These are phyloP conservation scores for Colletotrichum zoysiae DNA, from an alignment of 2,329 filamentous ascomycete genomes.

Conservation along the genomic window DNA sequence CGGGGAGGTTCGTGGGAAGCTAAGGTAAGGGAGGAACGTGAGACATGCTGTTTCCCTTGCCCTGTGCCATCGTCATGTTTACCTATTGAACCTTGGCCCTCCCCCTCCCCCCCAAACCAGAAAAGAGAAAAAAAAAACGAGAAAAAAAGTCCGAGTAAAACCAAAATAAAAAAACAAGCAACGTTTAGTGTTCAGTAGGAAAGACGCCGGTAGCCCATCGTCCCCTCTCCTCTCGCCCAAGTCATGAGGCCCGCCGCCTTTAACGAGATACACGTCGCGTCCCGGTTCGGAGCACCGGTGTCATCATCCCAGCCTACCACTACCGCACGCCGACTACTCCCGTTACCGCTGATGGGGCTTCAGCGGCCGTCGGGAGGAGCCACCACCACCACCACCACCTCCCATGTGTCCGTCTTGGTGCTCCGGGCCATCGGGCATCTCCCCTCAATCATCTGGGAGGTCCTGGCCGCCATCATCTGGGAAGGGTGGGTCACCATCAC, in stretches of 20 bases:
- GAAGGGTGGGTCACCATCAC: conserved; percentile 31
- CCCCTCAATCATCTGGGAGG: conserved; percentile 36
- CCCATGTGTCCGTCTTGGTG: conserved; percentile 36
- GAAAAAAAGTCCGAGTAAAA: too few species aligned
- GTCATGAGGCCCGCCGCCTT: conserved; percentile 7
- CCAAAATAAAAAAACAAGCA: background rate
- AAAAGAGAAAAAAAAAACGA: background rate
- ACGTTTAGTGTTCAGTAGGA: background rate
- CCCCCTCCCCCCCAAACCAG: background rate
- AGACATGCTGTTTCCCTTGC: conserved; percentile 33
- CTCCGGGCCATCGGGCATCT: conserved; percentile 34
- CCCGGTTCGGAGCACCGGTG: background rate
- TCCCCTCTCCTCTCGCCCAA: background rate
- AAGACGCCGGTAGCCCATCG: background rate
- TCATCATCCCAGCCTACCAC: background rate
- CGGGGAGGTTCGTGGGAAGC: conserved; percentile 30
- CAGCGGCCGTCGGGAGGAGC: conserved; percentile 12
- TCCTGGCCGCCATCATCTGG: conserved; percentile 33
- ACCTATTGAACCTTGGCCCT: background rate
- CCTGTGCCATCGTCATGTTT: background rate
- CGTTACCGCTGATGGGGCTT: conserved; percentile 19
- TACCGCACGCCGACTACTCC: conserved; percentile 2
- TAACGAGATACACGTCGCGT: background rate
- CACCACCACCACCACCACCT: conserved; percentile 20
- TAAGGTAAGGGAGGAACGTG: conserved; percentile 30